Conservation (phyloP, 1,284 basidiomycete genomes). For the Agroathelia rolfsii region DNA sequence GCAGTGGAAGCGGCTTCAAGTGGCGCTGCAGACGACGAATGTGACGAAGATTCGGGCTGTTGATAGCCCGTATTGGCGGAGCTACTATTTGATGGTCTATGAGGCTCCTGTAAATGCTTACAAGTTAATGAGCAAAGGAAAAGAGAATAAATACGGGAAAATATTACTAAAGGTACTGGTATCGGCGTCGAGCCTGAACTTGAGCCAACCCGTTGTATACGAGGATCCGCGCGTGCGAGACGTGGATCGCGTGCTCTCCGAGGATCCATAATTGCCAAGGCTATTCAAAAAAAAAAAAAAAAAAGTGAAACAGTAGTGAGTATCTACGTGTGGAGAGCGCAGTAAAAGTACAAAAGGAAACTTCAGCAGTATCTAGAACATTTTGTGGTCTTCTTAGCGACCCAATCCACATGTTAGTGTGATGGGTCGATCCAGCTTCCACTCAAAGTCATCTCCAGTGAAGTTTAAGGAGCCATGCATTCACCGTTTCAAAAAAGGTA, state of each 20-base stretch:
- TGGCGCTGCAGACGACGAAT: background rate
- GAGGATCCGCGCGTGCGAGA: constrained; percentile 57
- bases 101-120: background rate
- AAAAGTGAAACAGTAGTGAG: constrained; percentile 2
- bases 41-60: constrained; percentile 6
- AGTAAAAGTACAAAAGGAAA: constrained; percentile 13
- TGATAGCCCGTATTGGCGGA: no score
- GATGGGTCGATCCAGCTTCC: constrained; percentile 68
- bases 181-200: constrained; percentile 24
- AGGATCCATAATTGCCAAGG: constrained; percentile 51
- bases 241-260: constrained; percentile 71
- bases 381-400: constrained; percentile 58
- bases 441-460: constrained; percentile 74
- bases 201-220: constrained; percentile 43
- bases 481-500: constrained; percentile 9
- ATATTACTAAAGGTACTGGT: background rate
- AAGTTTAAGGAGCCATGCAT: constrained; percentile 6
- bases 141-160: background rate
- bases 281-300: constrained; percentile 8
- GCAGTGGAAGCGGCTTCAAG: constrained; percentile 10
- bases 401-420: constrained; percentile 32
- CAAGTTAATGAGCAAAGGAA: no score
- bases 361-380: constrained; percentile 89
- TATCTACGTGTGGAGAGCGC: constrained; percentile 2
- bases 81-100: no score